Base-by-base conservation (phyloP, 108 stramenopile genomes). In the Epithemia pelagica region DNA sequence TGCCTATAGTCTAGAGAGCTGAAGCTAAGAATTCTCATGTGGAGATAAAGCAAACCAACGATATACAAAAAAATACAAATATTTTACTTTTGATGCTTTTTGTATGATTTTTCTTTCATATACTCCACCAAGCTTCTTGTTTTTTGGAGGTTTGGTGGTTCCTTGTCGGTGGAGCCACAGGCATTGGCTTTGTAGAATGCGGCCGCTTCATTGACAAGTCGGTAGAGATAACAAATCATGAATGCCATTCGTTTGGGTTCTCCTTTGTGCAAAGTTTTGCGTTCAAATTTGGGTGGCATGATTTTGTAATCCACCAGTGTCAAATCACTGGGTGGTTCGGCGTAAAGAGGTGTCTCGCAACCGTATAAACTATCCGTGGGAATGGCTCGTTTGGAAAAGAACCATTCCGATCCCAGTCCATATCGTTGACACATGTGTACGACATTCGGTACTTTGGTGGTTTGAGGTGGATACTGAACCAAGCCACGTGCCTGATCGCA, bases 391-490 rank as follows among this genome's bases (percentile, higher is more conserved):
- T 95, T 95, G 30, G 70, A 72, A 55, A 92, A 88, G 33, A 86
- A 74, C 25, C 71, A 79, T 15, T 84, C 75, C 10, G 30, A 32
- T 21, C 86, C 87, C 26, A 87, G 63, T 10, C 76, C 67, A 66
- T 89, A 95, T 24, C 65, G 63, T 66, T 93, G 89, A 68, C 92
- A 94, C 58, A 85, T 87, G 74, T 94, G 92, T 2, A 94, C 57
- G 30, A 90, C 79, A 54, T 71, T 74, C 28, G 79, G 72, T 21
- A 69, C 37, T 18, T 59, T 18, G 10, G 30, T n/a, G 19, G 30
- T 64, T 7, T 10, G 7, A n/a, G 18, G 31, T 46, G 37, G 37
- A 46, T 46, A 46, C 18, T 72, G 72, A 10, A 30, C 18, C 32
- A 60, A 54, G 29, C 18, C 53, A 3, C n/a, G 10, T 5, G 46